phyloP scores from a whole-genome alignment of 768 basidiomycete genomes.

The Exsudoporus frostii region DNA sequence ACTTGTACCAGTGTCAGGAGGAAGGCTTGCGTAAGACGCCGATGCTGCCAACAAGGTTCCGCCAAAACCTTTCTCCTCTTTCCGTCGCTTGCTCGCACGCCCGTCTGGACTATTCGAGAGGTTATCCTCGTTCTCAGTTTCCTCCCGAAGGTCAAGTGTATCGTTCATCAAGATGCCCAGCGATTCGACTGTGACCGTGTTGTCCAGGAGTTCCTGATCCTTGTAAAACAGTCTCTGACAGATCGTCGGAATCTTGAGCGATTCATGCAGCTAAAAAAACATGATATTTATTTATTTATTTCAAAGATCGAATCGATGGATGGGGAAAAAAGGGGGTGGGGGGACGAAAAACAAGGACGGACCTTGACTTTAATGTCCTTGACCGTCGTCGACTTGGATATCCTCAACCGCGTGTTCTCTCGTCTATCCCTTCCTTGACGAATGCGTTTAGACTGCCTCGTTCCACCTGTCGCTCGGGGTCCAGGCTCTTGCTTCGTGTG shows the following conservation, averaged over 20 bases:
- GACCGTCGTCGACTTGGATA: conserved; percentile 65
- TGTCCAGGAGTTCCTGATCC: conserved; percentile 64
- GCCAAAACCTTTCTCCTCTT: conserved; percentile 65
- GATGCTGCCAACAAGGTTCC: conserved; percentile 65
- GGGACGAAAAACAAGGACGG: conserved; percentile 16
- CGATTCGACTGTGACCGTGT: conserved; percentile 45
- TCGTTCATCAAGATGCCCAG: conserved; percentile 61
- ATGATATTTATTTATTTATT: neutral
- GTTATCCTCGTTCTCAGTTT: conserved; percentile 57
- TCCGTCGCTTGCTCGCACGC: conserved; percentile 38
- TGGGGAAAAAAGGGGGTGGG: too few relatives aligned
- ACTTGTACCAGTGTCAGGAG: conserved; percentile 32
- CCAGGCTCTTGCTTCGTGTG: conserved; percentile 33
- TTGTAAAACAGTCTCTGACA: conserved; percentile 68
- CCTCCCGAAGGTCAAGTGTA: conserved; percentile 61
- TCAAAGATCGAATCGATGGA: neutral
- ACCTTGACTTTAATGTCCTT: conserved; percentile 80
- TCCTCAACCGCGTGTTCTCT: conserved; percentile 48
- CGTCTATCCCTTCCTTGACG: conserved; percentile 52
- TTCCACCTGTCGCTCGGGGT: conserved; percentile 39
- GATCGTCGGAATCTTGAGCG: conserved; percentile 67
- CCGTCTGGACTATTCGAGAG: conserved; percentile 49
- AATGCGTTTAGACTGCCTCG: conserved; percentile 70
- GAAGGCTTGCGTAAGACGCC: conserved; percentile 27
- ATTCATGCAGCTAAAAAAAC: conserved; percentile 51